Base-by-base conservation (phyloP, 441 rosid genomes). In the Mallotus japonicus region DNA sequence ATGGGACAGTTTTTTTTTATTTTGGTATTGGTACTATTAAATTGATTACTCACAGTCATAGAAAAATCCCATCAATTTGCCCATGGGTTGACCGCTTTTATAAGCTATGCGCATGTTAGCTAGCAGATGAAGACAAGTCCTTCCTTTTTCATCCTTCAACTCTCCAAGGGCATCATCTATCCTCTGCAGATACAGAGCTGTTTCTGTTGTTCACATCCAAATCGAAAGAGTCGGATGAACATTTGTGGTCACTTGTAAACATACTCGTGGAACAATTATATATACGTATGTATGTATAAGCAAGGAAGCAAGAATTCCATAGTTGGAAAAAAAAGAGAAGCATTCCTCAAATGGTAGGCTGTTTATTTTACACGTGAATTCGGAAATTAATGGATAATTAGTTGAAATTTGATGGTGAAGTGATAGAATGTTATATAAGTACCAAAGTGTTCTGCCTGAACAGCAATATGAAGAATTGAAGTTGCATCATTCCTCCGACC, bases 31-130 rank as follows among this genome's bases (percentile, higher is more conserved):
- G 6, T 44, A 44, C 11, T 44, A 6, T 4, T 42, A 42, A 6
- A 42, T 6, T 2, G 9, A 42, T 42, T 15, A 70, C 83, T 6
- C 62, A 80, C 78, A 70, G 8, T 0, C 0, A 17, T 81, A 81
- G 53, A 69, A 0, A 49, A 69, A 0, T 19, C 17, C 20, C 8
- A 24, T 9, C 42, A 63, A 2, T 40, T 0, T 24, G 10, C 13
- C 17, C 71, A n/a, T 20, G 56, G 6, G 9, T 3, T 47, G 32
- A 22, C 62, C n/a, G 50, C 78, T 76, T 53, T 28, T 55, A 57
- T 70, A 80, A 57, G 76, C 78, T 34, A 64, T 55, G 6, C 70
- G 71, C 79, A 81, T 75, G 64, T 44, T 44, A 6, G 84, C 77
- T 19, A 78, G 51, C 17, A 76, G 69, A 19, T 51, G 67, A 60